Conservation (phyloP, 164 flowering plant species). For the Buxus sempervirens region DNA sequence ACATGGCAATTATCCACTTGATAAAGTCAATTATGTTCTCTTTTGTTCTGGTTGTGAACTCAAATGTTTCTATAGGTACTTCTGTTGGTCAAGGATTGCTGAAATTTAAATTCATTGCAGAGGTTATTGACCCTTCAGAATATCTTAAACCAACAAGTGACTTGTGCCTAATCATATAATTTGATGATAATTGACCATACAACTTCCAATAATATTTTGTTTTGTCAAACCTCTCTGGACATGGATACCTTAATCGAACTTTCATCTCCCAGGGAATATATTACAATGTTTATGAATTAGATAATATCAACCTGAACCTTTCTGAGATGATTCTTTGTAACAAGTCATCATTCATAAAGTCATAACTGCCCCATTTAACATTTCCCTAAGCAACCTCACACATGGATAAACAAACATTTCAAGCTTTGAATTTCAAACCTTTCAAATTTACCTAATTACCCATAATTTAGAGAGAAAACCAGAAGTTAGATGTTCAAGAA, state of each 20-base stretch:
- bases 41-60: background rate
- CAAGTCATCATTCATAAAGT: too few relatives aligned
- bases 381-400: background rate
- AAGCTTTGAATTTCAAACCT: background rate
- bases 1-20: background rate
- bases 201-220: background rate
- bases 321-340: too few relatives aligned
- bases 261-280: too few relatives aligned
- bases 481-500: background rate
- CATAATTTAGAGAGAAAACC: background rate
- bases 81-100: background rate
- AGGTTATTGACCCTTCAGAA: background rate
- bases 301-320: too few relatives aligned
- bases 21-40: background rate
- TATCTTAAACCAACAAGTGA: background rate
- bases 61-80: background rate
- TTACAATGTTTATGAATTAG: too few relatives aligned
- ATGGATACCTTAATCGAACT: too few relatives aligned
- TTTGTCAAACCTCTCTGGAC: too few relatives aligned
- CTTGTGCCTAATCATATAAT: too few relatives aligned
- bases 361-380: background rate
- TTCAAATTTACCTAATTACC: background rate
- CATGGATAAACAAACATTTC: too few relatives aligned
- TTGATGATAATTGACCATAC: too few relatives aligned
- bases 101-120: background rate